Evolutionary conservation across 1,284 basidiomycete genomes (phyloP).

Genomic region (Pisolithus thermaeus): DNA sequence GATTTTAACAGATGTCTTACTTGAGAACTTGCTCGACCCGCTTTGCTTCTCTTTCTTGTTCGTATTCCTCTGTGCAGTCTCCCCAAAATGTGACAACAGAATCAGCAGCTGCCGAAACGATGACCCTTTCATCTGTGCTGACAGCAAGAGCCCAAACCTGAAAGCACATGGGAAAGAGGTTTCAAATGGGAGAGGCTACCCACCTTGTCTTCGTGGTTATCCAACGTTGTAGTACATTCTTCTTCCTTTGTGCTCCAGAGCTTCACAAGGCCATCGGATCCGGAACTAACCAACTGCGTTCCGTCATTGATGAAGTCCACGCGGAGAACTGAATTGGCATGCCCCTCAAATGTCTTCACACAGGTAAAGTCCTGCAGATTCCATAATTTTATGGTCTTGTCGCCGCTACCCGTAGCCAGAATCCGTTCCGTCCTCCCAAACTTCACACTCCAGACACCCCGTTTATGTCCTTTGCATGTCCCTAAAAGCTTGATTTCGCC

Average conservation of each 20-base stretch:
- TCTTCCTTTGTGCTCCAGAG: slow-evolving; percentile 92
- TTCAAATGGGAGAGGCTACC: slow-evolving; percentile 15
- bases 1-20: slow-evolving; percentile 41
- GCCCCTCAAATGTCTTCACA: slow-evolving; percentile 94
- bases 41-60: slow-evolving; percentile 66
- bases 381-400: slow-evolving; percentile 94
- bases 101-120: slow-evolving; percentile 93
- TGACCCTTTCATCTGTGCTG: slow-evolving; percentile 68
- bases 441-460: slow-evolving; percentile 92
- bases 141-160: slow-evolving; percentile 92
- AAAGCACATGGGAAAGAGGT: slow-evolving; percentile 2
- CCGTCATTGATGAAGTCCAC: slow-evolving; percentile 86
- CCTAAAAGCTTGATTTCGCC: slow-evolving; percentile 79
- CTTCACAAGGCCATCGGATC: slow-evolving; percentile 93
- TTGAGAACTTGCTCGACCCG: slow-evolving; percentile 71
- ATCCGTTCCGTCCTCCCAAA: slow-evolving; percentile 84
- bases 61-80: slow-evolving; percentile 82
- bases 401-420: slow-evolving; percentile 90
- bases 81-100: slow-evolving; percentile 92
- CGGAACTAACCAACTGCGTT: slow-evolving; percentile 83
- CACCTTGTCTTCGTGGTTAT: slow-evolving; percentile 96
- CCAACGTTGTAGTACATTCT: slow-evolving; percentile 82
- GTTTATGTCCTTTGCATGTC: slow-evolving; percentile 91
- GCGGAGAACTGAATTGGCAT: slow-evolving; percentile 94
- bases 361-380: slow-evolving; percentile 87